Evolutionary conservation across 2,329 filamentous ascomycete species (phyloP), one percentile per base, ranked within the genome.

Genomic region (Allantophomopsis lycopodina): DNA sequence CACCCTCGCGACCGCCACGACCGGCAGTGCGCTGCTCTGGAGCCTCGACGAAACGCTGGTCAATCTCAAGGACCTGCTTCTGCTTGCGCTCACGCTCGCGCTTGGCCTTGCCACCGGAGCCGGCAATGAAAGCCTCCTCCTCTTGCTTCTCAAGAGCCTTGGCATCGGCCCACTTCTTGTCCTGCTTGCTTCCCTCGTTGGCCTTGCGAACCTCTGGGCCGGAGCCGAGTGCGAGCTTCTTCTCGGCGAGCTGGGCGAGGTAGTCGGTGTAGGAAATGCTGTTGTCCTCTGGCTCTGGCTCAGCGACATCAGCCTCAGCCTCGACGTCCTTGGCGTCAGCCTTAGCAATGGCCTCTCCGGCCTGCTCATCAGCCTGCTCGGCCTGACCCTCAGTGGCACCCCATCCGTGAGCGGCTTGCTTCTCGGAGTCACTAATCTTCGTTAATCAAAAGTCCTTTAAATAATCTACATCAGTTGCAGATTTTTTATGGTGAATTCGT

Each of bases 161-260:
- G 60, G 86, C 87, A 55, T 73, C 71, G 55, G 83, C 83, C 84
- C 88, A 94, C 75, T 95, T 91, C 76, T 91, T 89, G 71, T 87
- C 79, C 55, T 68, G 60, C 70, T 86, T 85, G 69, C 70, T 74
- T 57, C 88, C 88, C 71, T 95, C 88, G 71, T 96, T 95, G 63
- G 89, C 69, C 70, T 87, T 79, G 68, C 91, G 89, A 58, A 86
- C 72, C 56, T 84, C 74, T 52, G 66, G 63, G 52, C 73, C 74
- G 48, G 70, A 63, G 52, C 69, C 71, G 44, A 89, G 74, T 49
- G 75, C 73, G 49, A 76, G 65, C 69, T 86, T 88, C 76, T 88
- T 89, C 62, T 77, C 73, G 43, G 74, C 74, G 58, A 70, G 71
- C 60, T 83, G 76, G 58, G 79, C 83, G 40, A 93, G 76, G 71